phyloP scores from a whole-genome alignment of 1,284 basidiomycete species.

The Tylopilus sp. region DNA sequence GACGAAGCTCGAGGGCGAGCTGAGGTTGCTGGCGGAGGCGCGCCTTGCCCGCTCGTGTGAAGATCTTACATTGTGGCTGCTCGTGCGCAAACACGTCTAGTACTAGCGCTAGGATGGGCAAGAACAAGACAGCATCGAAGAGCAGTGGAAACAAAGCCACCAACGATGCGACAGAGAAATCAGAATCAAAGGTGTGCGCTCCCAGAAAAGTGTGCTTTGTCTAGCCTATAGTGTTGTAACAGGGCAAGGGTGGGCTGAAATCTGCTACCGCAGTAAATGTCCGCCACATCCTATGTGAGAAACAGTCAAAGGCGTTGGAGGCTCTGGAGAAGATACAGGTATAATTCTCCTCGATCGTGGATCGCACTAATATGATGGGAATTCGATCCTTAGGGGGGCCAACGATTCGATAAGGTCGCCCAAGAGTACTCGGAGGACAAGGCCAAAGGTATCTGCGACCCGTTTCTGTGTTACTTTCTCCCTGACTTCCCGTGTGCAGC shows the following conservation, averaged over 20 bases:
- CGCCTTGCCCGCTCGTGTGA: no score
- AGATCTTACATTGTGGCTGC: no score
- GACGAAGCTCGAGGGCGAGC: no score
- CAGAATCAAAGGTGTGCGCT: slow-evolving; percentile 28
- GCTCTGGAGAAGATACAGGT: slow-evolving; percentile 75
- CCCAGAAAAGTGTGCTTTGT: background rate
- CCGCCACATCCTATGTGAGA: slow-evolving; percentile 82
- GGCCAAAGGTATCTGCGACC: slow-evolving; percentile 57
- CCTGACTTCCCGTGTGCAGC: slow-evolving; percentile 39
- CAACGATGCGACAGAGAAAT: slow-evolving; percentile 31
- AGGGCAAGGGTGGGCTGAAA: slow-evolving; percentile 59
- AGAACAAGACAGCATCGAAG: slow-evolving; percentile 45
- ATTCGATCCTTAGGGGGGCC: slow-evolving; percentile 49
- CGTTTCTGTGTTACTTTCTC: slow-evolving; percentile 1
- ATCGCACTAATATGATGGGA: slow-evolving; percentile 4
- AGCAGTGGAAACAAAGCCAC: slow-evolving; percentile 26
- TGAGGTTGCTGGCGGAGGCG: no score
- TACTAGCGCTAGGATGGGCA: slow-evolving; percentile 52
- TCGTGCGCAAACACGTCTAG: no score
- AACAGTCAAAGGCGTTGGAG: slow-evolving; percentile 71
- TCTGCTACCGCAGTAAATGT: slow-evolving; percentile 77
- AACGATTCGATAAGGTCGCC: slow-evolving; percentile 78
- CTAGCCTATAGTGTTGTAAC: background rate
- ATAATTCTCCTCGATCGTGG: slow-evolving; percentile 8
- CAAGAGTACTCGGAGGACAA: slow-evolving; percentile 86